phyloP scores from a whole-genome alignment of 2,329 filamentous ascomycete genomes.

The Dothideomycetidae sp. region DNA sequence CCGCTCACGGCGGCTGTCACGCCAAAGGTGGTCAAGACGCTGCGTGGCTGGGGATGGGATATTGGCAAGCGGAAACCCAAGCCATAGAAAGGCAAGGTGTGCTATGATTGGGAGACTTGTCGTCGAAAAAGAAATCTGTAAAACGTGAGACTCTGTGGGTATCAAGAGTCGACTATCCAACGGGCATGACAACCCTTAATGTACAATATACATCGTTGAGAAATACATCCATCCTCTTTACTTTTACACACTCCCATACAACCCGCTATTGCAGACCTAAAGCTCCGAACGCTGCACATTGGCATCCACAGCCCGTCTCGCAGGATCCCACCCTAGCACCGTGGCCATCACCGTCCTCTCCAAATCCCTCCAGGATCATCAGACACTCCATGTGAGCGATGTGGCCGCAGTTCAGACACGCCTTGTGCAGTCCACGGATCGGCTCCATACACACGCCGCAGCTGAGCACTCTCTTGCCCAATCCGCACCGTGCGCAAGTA shows the following conservation, averaged over 20 bases:
- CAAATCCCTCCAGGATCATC: slow-evolving; percentile 7
- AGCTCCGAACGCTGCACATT: slow-evolving; percentile 6
- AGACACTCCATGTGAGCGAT: slow-evolving; percentile 11
- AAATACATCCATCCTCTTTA: no score
- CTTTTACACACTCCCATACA: no score
- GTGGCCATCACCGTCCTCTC: slow-evolving; percentile 1
- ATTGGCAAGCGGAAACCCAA: slow-evolving; percentile 60
- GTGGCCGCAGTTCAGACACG: slow-evolving; percentile 13
- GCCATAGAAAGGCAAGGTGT: slow-evolving; percentile 3
- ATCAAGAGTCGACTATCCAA: no score
- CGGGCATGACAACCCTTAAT: no score
- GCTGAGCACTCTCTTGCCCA: slow-evolving; percentile 5
- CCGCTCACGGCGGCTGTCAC: slow-evolving; percentile 80
- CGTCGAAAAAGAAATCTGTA: no score
- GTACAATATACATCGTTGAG: no score
- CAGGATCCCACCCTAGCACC: slow-evolving; percentile 6
- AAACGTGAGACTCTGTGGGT: no score
- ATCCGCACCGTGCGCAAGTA: slow-evolving; percentile 8
- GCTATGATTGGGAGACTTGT: no score
- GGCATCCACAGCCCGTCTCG: slow-evolving; percentile 12
- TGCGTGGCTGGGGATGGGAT: slow-evolving; percentile 85
- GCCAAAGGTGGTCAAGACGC: slow-evolving; percentile 81
- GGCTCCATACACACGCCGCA: slow-evolving; percentile 12
- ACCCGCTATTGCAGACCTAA: slow-evolving; percentile 2
- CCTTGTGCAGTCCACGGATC: slow-evolving; percentile 12